A percentile compares a stretch with the other conserved stretches of the same genome.
Evolutionary conservation across 1,284 basidiomycete genomes (phyloP).

Genomic region (Pholiota adiposa): DNA sequence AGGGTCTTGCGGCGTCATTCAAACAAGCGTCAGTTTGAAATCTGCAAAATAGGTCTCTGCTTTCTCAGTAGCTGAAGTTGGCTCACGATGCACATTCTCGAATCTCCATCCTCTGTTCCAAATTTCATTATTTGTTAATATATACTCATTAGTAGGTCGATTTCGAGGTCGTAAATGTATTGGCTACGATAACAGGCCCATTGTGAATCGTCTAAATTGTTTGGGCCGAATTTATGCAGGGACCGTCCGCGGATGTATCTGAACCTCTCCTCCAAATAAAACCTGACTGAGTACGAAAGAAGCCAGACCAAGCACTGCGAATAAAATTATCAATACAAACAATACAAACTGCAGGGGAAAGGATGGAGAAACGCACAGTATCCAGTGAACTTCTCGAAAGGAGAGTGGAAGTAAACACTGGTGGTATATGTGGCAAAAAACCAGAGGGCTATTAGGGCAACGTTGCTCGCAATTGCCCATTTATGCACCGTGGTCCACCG

Average conservation of each 20-base stretch:
- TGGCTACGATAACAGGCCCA: neutral
- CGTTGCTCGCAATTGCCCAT: slow-evolving; percentile 47
- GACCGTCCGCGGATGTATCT: slow-evolving; percentile 4
- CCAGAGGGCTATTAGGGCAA: slow-evolving; percentile 68
- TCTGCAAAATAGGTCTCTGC: neutral
- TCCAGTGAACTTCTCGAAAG: slow-evolving; percentile 86
- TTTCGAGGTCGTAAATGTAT: neutral
- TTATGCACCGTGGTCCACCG: slow-evolving; percentile 49
- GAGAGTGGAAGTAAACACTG: slow-evolving; percentile 89
- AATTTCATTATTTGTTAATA: neutral
- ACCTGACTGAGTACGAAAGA: slow-evolving; percentile 3
- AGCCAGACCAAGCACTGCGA: slow-evolving; percentile 3
- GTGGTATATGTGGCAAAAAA: slow-evolving; percentile 81
- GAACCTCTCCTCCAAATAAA: slow-evolving; percentile 4
- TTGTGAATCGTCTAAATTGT: neutral
- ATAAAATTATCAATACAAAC: neutral
- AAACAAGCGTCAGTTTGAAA: neutral
- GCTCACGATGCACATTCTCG: neutral
- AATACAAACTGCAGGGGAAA: neutral
- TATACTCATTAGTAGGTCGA: slow-evolving; percentile 1
- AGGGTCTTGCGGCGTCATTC: slow-evolving; percentile 42
- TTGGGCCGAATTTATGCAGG: neutral
- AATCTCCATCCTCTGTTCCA: no score
- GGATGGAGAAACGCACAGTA: slow-evolving; percentile 62
- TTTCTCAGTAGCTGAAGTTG: neutral